These are phyloP conservation scores for Brassica juncea DNA, from an alignment of 345 rosid genomes.

Conservation along the genomic window DNA sequence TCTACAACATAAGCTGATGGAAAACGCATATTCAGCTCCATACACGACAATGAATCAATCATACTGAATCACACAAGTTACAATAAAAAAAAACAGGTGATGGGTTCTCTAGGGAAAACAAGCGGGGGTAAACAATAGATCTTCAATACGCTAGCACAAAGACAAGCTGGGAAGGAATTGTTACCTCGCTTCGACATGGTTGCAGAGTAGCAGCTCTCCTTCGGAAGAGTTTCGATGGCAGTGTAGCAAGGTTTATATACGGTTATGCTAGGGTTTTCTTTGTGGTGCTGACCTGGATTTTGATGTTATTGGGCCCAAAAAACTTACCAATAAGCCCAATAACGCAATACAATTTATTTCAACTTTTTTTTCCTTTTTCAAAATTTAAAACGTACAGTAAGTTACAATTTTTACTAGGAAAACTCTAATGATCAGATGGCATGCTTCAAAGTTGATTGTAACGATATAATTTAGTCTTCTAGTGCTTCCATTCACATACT, in stretches of 20 bases:
- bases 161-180: not conserved
- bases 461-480: not conserved
- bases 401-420: not conserved
- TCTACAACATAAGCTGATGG: not conserved
- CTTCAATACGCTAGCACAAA: not conserved
- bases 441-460: not conserved
- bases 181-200: conserved; percentile 50
- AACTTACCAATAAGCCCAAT: not conserved
- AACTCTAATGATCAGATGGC: not conserved
- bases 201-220: conserved; percentile 37
- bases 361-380: not conserved
- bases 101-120: not conserved
- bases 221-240: not conserved
- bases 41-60: not conserved
- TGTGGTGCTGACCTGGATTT: conserved; percentile 7
- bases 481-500: not conserved
- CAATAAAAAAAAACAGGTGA: not conserved
- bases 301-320: not conserved
- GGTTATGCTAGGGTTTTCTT: conserved; percentile 32
- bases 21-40: not conserved
- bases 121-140: not conserved
- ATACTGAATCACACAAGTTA: not conserved
- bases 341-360: not conserved
- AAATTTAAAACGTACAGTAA: too few species aligned
- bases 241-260: conserved; percentile 34